Percentiles rank a stretch among this genome's conserved stretches.
Evolutionary conservation across 1,284 basidiomycete species (phyloP).

Genomic region (Irpex sp.): DNA sequence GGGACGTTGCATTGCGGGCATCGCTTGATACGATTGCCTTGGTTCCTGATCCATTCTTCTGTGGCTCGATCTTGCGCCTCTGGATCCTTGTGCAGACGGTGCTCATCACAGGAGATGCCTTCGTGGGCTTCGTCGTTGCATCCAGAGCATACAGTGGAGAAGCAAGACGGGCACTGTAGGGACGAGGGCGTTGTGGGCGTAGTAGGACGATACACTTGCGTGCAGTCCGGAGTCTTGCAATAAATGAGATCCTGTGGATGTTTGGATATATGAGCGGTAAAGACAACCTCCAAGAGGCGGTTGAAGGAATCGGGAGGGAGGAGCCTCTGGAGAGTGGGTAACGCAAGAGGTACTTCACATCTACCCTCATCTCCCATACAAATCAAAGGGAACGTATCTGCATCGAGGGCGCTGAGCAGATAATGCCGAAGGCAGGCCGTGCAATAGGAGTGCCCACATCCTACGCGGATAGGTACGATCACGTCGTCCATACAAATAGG

Average conservation of each 20-base stretch:
- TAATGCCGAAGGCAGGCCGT: conserved; percentile 47
- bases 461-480: conserved; percentile 40
- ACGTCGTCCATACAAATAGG: conserved; percentile 49
- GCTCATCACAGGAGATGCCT: conserved; percentile 44
- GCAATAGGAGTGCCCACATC: conserved; percentile 54
- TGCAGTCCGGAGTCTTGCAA: conserved; percentile 56
- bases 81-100: conserved; percentile 14
- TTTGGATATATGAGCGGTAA: conserved; percentile 40
- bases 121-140: conserved; percentile 37
- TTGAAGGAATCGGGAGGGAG: conserved; percentile 40
- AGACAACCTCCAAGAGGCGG: conserved; percentile 41
- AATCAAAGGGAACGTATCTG: conserved; percentile 43
- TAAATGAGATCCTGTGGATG: conserved; percentile 45
- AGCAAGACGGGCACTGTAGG: conserved; percentile 46
- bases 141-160: conserved; percentile 42
- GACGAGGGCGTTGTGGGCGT: conserved; percentile 21
- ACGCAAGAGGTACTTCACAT: conserved; percentile 45
- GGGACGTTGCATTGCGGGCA: conserved; percentile 24
- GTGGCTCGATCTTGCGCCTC: conserved; percentile 39
- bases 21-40: conserved; percentile 22
- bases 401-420: conserved; percentile 41
- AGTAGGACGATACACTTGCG: conserved; percentile 46
- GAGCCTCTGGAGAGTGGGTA: conserved; percentile 46
- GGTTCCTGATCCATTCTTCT: conserved; percentile 34
- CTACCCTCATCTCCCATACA: conserved; percentile 48